These are phyloP conservation scores for Achaetomium macrosporum DNA, from an alignment of 2,329 filamentous ascomycete genomes.

Conservation along the genomic window DNA sequence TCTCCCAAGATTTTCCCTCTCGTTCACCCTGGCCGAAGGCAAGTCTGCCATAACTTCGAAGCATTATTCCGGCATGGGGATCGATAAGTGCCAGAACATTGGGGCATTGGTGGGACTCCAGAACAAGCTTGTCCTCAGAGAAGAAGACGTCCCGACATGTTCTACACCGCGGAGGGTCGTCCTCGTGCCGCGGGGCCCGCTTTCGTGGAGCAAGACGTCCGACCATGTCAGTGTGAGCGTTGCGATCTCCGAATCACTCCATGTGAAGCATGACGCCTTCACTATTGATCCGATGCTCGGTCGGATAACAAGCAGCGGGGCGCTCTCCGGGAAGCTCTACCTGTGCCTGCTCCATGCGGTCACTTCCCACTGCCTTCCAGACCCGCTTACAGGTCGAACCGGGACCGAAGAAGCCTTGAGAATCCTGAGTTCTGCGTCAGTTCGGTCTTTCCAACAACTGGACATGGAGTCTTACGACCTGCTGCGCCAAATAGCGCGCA, in stretches of 20 bases:
- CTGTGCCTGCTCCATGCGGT: constrained; percentile 48
- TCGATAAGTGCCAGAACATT: constrained; percentile 43
- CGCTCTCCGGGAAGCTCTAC: constrained; percentile 45
- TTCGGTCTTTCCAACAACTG: constrained; percentile 42
- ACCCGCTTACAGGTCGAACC: constrained; percentile 42
- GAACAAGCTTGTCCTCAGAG: constrained; percentile 43
- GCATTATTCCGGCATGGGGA: constrained; percentile 44
- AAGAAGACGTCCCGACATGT: constrained; percentile 6
- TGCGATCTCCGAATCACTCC: constrained; percentile 10
- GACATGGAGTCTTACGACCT: constrained; percentile 30
- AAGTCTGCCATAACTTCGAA: constrained; percentile 35
- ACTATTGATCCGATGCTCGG: constrained; percentile 45
- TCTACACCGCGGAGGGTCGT: constrained; percentile 23
- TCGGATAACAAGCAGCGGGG: constrained; percentile 44
- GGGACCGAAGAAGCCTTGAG: constrained; percentile 50
- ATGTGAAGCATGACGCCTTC: constrained; percentile 37
- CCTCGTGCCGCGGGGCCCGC: constrained; percentile 35
- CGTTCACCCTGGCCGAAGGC: constrained; percentile 36
- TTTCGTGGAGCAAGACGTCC: constrained; percentile 11
- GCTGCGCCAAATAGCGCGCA: constrained; percentile 33
- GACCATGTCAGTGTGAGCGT: constrained; percentile 36
- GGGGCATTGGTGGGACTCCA: constrained; percentile 44
- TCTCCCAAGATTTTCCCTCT: constrained; percentile 42
- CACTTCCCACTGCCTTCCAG: constrained; percentile 47
- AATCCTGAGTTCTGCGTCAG: constrained; percentile 43